These are phyloP conservation scores for Cyclotella choctawhatcheeana DNA, from an alignment of 108 stramenopile genomes.

Conservation along the genomic window DNA sequence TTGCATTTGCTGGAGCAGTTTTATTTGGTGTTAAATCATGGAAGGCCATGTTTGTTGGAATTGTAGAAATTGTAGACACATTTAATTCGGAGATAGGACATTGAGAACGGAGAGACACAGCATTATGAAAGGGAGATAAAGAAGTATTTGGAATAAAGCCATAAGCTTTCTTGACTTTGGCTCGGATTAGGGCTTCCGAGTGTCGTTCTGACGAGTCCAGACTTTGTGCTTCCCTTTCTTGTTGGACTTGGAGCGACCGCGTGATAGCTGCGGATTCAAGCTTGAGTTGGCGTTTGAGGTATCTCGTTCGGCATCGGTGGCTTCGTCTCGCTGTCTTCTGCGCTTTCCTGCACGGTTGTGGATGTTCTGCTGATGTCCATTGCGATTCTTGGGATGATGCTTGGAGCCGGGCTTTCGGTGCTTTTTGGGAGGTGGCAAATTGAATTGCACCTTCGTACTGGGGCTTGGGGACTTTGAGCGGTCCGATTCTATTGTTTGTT, in stretches of 20 bases:
- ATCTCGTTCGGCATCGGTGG: background rate
- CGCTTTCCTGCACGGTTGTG: too few relatives aligned
- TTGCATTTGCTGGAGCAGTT: background rate
- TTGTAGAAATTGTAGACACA: too few relatives aligned
- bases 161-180: background rate
- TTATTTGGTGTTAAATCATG: conserved; percentile 1
- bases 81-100: background rate
- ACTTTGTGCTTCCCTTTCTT: background rate
- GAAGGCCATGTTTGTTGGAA: background rate
- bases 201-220: background rate
- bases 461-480: too few relatives aligned
- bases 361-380: too few relatives aligned
- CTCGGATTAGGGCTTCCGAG: background rate
- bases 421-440: too few relatives aligned
- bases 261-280: background rate
- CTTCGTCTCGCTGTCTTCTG: background rate
- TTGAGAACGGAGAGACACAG: background rate
- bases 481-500: too few relatives aligned
- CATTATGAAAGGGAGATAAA: conserved; percentile 4
- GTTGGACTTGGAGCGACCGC: background rate
- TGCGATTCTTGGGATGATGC: too few relatives aligned
- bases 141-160: background rate
- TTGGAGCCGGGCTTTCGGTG: too few relatives aligned
- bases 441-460: too few relatives aligned
- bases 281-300: background rate